These are phyloP conservation scores for Dunaliella primolecta DNA, from an alignment of 139 green algal species.

Conservation along the genomic window DNA sequence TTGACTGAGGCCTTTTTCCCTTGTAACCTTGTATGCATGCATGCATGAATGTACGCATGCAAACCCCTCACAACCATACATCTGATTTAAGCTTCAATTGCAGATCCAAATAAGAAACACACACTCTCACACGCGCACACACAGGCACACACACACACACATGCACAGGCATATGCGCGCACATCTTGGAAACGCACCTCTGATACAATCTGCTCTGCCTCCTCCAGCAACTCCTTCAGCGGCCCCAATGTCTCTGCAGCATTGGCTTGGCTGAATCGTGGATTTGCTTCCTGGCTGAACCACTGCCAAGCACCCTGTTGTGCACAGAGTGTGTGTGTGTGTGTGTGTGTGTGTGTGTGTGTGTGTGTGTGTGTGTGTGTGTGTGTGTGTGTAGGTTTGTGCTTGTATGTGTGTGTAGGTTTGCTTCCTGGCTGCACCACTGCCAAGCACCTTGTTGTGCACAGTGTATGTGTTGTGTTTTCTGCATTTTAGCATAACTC, in stretches of 20 bases:
- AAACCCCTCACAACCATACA: too few species aligned
- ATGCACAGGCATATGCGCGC: too few species aligned
- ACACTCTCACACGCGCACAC: too few species aligned
- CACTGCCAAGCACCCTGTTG: conserved; percentile 10
- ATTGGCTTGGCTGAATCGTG: conserved; percentile 20
- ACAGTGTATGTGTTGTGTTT: not conserved
- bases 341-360: not conserved
- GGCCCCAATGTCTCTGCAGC: conserved; percentile 23
- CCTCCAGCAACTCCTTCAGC: conserved; percentile 27
- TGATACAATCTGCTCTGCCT: conserved; percentile 21
- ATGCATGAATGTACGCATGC: too few species aligned
- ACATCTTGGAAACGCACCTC: conserved; percentile 23
- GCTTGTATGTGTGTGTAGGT: not conserved
- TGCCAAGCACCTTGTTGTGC: not conserved
- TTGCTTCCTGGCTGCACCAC: conserved; percentile 20
- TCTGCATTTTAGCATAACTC: too few species aligned
- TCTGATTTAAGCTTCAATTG: too few species aligned
- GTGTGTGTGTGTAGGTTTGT: not conserved
- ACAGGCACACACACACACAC: too few species aligned
- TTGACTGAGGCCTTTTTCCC: too few species aligned
- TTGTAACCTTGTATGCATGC: too few species aligned
- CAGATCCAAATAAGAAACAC: too few species aligned
- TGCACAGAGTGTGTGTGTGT: not conserved
- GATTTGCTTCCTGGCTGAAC: conserved; percentile 28
- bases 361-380: not conserved